These are phyloP conservation scores for Buxus sempervirens DNA, from an alignment of 164 flowering plant species.

Conservation along the genomic window DNA sequence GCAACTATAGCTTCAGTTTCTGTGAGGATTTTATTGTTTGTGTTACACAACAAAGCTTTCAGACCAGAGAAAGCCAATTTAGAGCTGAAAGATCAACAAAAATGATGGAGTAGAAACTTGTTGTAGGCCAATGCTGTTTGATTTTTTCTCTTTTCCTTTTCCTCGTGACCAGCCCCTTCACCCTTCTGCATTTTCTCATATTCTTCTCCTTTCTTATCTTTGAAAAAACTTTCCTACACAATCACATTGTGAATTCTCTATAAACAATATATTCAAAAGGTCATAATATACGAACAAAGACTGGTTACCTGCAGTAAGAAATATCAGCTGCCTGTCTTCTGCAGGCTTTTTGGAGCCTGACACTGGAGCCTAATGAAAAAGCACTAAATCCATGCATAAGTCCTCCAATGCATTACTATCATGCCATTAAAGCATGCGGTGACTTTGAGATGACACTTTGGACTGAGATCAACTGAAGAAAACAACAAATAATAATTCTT, in stretches of 20 bases:
- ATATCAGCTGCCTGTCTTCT: constrained; percentile 89
- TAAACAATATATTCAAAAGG: background rate
- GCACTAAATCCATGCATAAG: constrained; percentile 16
- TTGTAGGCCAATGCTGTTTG: too few species aligned
- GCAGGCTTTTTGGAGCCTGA: constrained; percentile 99
- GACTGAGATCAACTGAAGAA: background rate
- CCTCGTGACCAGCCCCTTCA: too few species aligned
- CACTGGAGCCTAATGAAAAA: constrained; percentile 81
- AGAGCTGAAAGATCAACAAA: background rate
- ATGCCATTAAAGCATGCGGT: background rate
- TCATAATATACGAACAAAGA: constrained; percentile 1
- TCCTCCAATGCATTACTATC: constrained; percentile 13
- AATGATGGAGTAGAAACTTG: background rate
- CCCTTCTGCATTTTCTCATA: too few species aligned
- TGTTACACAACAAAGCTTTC: background rate
- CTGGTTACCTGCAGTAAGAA: constrained; percentile 77
- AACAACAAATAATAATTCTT: background rate
- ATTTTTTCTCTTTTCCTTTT: too few species aligned
- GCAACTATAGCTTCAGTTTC: constrained; percentile 24
- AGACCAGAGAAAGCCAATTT: too few species aligned
- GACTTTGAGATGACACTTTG: background rate
- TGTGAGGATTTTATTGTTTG: background rate
- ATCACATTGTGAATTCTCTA: background rate
- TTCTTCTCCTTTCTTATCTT: too few species aligned
- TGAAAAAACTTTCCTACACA: too few species aligned